Percentiles rank a stretch among this genome's conserved stretches.
Conservation (phyloP, 345 rosid species). For the Hypericum androsaemum region DNA sequence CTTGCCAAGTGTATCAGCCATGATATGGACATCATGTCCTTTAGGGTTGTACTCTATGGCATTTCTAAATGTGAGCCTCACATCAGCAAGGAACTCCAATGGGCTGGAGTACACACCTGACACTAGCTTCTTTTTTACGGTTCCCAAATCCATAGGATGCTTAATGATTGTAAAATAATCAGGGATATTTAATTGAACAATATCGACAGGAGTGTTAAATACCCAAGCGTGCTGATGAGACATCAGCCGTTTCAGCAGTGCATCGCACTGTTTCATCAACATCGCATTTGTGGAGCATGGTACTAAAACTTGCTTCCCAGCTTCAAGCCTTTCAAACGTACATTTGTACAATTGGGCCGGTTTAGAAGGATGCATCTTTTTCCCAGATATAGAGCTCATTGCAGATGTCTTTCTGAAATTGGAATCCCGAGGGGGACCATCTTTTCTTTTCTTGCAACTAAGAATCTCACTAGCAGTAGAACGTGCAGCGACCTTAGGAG, state of each 20-base stretch:
- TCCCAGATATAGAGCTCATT: constrained; percentile 33
- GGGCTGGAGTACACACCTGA: constrained; percentile 3
- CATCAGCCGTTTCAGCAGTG: constrained; percentile 11
- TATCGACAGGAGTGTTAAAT: constrained; percentile 4
- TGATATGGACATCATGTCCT: background rate
- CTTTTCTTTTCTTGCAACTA: constrained; percentile 17
- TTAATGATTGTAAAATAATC: constrained; percentile 1
- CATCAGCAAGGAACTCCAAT: constrained; percentile 2
- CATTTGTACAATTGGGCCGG: constrained; percentile 38
- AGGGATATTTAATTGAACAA: constrained; percentile 10
- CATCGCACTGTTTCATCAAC: constrained; percentile 21
- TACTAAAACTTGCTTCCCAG: constrained; percentile 32
- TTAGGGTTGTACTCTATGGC: constrained; percentile 5
- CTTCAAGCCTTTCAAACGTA: constrained; percentile 43
- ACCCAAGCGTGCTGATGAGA: constrained; percentile 2
- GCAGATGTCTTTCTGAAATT: constrained; percentile 34
- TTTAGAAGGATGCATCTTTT: constrained; percentile 40
- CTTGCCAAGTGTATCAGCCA: constrained; percentile 13
- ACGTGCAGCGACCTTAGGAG: background rate
- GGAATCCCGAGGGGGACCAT: constrained; percentile 24
- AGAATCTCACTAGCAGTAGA: constrained; percentile 16
- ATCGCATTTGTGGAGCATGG: constrained; percentile 30
- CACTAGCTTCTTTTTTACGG: background rate
- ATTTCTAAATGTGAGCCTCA: constrained; percentile 3
- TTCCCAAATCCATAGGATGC: constrained; percentile 6